Conservation (phyloP, 2,329 filamentous ascomycete species). For the Sporothrix brasiliensis region DNA sequence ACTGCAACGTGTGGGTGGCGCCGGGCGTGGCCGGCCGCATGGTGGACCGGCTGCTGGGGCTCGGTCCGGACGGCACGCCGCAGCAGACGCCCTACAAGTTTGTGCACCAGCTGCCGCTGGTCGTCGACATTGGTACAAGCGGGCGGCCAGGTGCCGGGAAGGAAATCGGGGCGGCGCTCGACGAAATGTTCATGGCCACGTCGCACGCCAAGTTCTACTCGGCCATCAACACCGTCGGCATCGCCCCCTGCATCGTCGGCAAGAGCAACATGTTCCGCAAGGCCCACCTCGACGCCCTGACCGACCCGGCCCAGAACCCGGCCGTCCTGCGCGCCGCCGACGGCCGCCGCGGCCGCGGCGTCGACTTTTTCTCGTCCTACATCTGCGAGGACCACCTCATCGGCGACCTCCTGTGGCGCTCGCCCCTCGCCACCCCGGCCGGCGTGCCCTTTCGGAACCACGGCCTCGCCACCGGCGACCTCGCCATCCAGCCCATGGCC, state of each 20-base stretch:
- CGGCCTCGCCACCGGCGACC: slow-evolving; percentile 78
- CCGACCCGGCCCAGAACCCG: slow-evolving; percentile 53
- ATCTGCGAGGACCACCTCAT: slow-evolving; percentile 98
- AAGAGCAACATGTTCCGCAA: slow-evolving; percentile 99
- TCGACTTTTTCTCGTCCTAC: slow-evolving; percentile 92
- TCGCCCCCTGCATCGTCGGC: slow-evolving; percentile 92
- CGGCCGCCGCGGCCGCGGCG: slow-evolving; percentile 60
- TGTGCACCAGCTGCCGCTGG: slow-evolving; percentile 89
- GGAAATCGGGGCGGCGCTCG: slow-evolving; percentile 71
- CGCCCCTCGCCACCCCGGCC: slow-evolving; percentile 52
- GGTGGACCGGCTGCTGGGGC: slow-evolving; percentile 83
- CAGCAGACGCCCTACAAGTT: slow-evolving; percentile 72
- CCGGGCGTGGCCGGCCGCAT: slow-evolving; percentile 79
- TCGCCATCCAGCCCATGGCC: slow-evolving; percentile 87
- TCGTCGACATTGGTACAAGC: slow-evolving; percentile 64
- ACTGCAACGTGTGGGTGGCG: slow-evolving; percentile 94
- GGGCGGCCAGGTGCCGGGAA: too few relatives aligned
- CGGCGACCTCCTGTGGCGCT: slow-evolving; percentile 85
- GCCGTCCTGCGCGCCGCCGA: slow-evolving; percentile 45
- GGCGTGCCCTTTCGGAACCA: slow-evolving; percentile 66
- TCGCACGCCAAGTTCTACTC: slow-evolving; percentile 97
- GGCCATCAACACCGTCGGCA: slow-evolving; percentile 88
- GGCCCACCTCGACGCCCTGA: slow-evolving; percentile 79
- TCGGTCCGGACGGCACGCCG: slow-evolving; percentile 48
- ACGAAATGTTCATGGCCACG: slow-evolving; percentile 93